Conservation (phyloP, 2,329 filamentous ascomycete species). For the Fusarium hainanense region DNA sequence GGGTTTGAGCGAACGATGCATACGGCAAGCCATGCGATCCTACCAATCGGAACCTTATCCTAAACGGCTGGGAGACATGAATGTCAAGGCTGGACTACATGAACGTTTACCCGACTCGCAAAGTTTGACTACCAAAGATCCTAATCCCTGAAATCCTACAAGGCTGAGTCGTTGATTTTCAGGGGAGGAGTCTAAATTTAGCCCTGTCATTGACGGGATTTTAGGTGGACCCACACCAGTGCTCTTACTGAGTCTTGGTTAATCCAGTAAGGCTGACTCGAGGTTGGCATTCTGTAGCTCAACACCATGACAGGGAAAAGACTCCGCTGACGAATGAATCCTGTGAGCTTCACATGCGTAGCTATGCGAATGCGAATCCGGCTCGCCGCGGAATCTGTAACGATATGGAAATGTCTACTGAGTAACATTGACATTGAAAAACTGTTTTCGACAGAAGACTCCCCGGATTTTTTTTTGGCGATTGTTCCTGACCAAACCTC, state of each 20-base stretch:
- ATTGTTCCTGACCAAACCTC: too few relatives aligned
- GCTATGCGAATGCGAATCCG: background rate
- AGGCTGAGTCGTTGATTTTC: background rate
- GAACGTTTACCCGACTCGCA: background rate
- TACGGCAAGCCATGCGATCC: background rate
- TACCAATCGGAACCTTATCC: background rate
- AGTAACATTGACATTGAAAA: too few relatives aligned
- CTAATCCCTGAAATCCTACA: background rate
- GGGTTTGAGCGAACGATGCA: background rate
- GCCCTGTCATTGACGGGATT: background rate
- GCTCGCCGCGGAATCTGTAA: too few relatives aligned
- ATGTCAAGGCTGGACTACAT: background rate
- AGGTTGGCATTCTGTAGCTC: background rate
- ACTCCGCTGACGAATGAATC: background rate
- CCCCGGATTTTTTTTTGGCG: too few relatives aligned
- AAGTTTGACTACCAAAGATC: background rate
- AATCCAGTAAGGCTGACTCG: background rate
- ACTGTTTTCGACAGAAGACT: too few relatives aligned
- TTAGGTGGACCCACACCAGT: background rate
- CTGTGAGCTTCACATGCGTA: rapidly evolving
- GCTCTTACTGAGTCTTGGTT: background rate
- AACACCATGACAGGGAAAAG: background rate
- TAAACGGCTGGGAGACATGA: background rate
- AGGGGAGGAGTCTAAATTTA: background rate
- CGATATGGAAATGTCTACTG: too few relatives aligned